Conservation (phyloP, 129 eudicot genomes). For the Centella asiatica region DNA sequence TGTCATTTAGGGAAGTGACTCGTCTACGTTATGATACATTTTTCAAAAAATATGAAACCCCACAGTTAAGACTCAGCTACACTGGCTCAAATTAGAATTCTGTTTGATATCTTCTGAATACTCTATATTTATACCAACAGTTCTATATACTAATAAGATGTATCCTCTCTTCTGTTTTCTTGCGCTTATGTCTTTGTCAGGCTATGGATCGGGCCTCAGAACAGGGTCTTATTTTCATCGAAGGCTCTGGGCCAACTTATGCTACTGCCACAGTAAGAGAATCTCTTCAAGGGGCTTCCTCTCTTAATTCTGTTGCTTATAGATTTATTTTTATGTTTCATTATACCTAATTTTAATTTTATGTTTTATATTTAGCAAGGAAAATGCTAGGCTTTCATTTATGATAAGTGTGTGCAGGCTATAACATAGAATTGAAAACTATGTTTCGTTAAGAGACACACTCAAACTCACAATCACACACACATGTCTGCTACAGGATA, state of each 20-base stretch:
- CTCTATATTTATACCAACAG: not conserved
- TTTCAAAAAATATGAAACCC: not conserved
- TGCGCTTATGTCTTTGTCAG: conserved; percentile 22
- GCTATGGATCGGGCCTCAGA: conserved; percentile 89
- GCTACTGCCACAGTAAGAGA: conserved; percentile 87
- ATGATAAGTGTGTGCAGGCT: too few species aligned
- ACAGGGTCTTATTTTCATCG: conserved; percentile 73
- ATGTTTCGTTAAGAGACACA: too few species aligned
- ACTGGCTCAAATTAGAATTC: not conserved
- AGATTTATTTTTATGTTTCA: not conserved
- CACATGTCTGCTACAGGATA: too few species aligned
- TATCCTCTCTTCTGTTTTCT: conserved; percentile 2
- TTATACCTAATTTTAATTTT: not conserved
- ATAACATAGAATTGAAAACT: too few species aligned
- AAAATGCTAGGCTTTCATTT: not conserved
- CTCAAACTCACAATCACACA: too few species aligned
- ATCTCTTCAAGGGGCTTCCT: conserved; percentile 10
- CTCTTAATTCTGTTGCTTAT: conserved; percentile 3
- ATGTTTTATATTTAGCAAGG: not conserved
- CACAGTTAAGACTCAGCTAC: not conserved
- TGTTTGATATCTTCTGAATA: not conserved
- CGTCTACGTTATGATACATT: not conserved
- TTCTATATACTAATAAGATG: not conserved
- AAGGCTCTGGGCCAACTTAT: conserved; percentile 94
- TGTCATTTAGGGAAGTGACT: too few species aligned